phyloP scores from a whole-genome alignment of 2,329 filamentous ascomycete genomes.

The Venturia pyrina region DNA sequence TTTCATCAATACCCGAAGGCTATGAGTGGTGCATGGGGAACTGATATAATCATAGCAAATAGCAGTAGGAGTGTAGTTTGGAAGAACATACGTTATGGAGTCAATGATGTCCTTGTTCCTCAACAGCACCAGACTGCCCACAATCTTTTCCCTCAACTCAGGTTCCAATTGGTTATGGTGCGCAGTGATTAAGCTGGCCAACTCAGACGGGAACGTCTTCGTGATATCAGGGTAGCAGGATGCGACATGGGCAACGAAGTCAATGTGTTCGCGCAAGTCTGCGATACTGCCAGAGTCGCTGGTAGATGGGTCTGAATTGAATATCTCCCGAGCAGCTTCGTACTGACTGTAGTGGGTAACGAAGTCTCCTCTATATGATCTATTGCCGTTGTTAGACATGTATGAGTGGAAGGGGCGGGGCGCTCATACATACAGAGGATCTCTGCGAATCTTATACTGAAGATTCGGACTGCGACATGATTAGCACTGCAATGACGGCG shows the following conservation, averaged over 20 bases:
- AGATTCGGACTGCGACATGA: slow-evolving; percentile 56
- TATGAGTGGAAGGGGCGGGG: neutral
- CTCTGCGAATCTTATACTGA: slow-evolving; percentile 82
- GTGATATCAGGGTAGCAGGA: slow-evolving; percentile 86
- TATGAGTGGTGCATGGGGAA: slow-evolving; percentile 7
- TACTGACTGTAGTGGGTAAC: slow-evolving; percentile 83
- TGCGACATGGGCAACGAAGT: slow-evolving; percentile 86
- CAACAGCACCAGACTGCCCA: slow-evolving; percentile 77
- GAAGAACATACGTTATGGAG: slow-evolving; percentile 37
- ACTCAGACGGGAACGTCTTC: slow-evolving; percentile 63
- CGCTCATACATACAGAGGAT: slow-evolving; percentile 57
- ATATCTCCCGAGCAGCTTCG: slow-evolving; percentile 82
- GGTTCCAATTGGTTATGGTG: slow-evolving; percentile 76
- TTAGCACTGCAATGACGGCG: slow-evolving; percentile 11
- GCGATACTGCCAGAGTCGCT: slow-evolving; percentile 69
- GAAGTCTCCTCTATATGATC: slow-evolving; percentile 86
- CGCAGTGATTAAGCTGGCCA: slow-evolving; percentile 68
- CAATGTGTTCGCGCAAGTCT: slow-evolving; percentile 81
- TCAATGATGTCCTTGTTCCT: slow-evolving; percentile 88
- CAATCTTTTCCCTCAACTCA: slow-evolving; percentile 87
- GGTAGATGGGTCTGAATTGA: slow-evolving; percentile 70
- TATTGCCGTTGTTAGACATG: slow-evolving; percentile 22
- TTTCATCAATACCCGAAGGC: slow-evolving; percentile 3
- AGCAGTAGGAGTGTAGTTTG: neutral
- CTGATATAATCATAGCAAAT: slow-evolving; percentile 7